A percentile compares a stretch with the other conserved stretches of the same genome.
Evolutionary conservation across 495 filamentous ascomycete genomes (phyloP).

Genomic region (Hypoxylon cercidicola): DNA sequence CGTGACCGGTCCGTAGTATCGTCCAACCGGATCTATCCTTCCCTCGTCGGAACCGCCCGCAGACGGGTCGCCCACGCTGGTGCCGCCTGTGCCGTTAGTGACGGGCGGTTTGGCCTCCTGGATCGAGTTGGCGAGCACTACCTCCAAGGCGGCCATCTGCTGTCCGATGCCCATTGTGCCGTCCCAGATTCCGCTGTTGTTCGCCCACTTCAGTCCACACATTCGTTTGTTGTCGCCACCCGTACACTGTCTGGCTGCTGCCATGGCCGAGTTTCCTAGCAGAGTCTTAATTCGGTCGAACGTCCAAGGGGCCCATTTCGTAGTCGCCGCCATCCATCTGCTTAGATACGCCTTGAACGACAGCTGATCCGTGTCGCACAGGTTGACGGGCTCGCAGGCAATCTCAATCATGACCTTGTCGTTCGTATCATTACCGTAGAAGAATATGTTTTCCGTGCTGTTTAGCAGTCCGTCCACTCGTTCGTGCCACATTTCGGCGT

Average conservation of each 20-base stretch:
- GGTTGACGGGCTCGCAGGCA: slow-evolving; percentile 72
- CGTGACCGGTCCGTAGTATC: slow-evolving; percentile 50
- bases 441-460: slow-evolving; percentile 65
- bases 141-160: slow-evolving; percentile 75
- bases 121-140: slow-evolving; percentile 69
- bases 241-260: slow-evolving; percentile 72
- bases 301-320: slow-evolving; percentile 76
- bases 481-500: slow-evolving; percentile 60
- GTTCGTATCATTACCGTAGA: slow-evolving; percentile 48
- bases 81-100: slow-evolving; percentile 75
- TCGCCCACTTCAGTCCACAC: slow-evolving; percentile 79
- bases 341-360: slow-evolving; percentile 79
- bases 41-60: slow-evolving; percentile 65
- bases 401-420: slow-evolving; percentile 70
- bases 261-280: slow-evolving; percentile 69
- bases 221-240: slow-evolving; percentile 67
- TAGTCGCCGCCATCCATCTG: slow-evolving; percentile 78
- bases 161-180: slow-evolving; percentile 70
- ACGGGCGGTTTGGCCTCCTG: slow-evolving; percentile 60
- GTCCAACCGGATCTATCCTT: slow-evolving; percentile 37
- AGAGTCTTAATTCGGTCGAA: slow-evolving; percentile 67
- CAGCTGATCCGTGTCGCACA: slow-evolving; percentile 73
- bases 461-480: slow-evolving; percentile 65
- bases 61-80: slow-evolving; percentile 74
- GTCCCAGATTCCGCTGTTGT: slow-evolving; percentile 60